Evolutionary conservation across 176 grass and related monocot genomes (phyloP), one percentile per base, ranked within the genome.

Genomic region (Oryza glumipatula): DNA sequence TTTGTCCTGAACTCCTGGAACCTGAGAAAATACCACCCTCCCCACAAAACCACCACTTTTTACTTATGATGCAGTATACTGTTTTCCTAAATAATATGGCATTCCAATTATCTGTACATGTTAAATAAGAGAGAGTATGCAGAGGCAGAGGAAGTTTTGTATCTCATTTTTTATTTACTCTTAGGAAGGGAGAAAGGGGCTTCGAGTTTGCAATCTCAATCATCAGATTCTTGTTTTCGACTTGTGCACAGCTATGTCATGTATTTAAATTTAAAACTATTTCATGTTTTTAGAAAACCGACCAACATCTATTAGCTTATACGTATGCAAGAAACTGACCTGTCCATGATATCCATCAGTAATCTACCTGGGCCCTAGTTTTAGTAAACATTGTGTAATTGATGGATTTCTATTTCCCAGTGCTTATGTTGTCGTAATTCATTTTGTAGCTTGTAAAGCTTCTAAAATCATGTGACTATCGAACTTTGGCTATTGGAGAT

Each of bases 401-500:
- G 35, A 73, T 56, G 61, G 19, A 19, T 86, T 32, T 83, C 30
- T 90, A 58, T 82, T 26, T 72, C 68, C 58, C 47, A 32, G 46
- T 67, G 30, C 44, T 88, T 19, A 43, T 73, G 43, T 73, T 52
- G n/a, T 16, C 21, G 54, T 74, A 47, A 79, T 73, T 74, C 7
- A 70, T 79, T 78, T 3, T 85, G 21, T 84, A 98, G 96, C 89
- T 98, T 73, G 91, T 98, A 39, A 85, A 94, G 86, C 91, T 98
- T 70, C 77, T 98, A 39, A 98, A 98, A 79, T 95, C 93, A 52
- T 98, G 96, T 81, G 96, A 98, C 88, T 98, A 98, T 85, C 91
- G 91, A 92, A 98, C 93, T 86, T 86, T 95, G 82, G 96, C 96
- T 65, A 98, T 98, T 83, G 96, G 96, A 66, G 96, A 98, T 73